A percentile compares a stretch with the other conserved stretches of the same genome.
These are phyloP conservation scores for Calonectria pauciramosa DNA, from an alignment of 2,329 filamentous ascomycete species.

Conservation along the genomic window DNA sequence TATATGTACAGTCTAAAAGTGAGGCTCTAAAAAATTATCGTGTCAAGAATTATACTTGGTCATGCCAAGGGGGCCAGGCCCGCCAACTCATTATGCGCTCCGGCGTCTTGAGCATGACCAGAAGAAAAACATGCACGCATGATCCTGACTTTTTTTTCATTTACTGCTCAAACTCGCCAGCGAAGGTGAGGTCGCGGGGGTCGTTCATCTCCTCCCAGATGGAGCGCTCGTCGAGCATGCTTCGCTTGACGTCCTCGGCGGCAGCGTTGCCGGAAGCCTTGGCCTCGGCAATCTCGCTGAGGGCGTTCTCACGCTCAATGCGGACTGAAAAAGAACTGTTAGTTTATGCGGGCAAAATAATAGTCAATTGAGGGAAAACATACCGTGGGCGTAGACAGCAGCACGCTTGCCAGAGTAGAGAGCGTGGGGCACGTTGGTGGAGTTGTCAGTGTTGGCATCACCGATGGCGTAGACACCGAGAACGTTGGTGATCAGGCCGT, in stretches of 20 bases:
- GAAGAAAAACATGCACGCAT: neutral
- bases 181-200: slow-evolving; percentile 59
- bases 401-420: slow-evolving; percentile 71
- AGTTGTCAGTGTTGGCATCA: slow-evolving; percentile 71
- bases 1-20: neutral
- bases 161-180: slow-evolving; percentile 56
- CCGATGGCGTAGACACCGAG: slow-evolving; percentile 70
- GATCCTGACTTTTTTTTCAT: neutral
- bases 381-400: slow-evolving; percentile 70
- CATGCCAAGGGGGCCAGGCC: neutral
- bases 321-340: slow-evolving; percentile 48
- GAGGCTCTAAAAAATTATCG: neutral
- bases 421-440: slow-evolving; percentile 73
- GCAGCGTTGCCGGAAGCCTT: slow-evolving; percentile 34
- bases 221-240: slow-evolving; percentile 53
- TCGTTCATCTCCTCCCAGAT: slow-evolving; percentile 64
- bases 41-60: neutral
- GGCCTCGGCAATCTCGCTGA: slow-evolving; percentile 49
- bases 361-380: slow-evolving; percentile 43
- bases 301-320: slow-evolving; percentile 57
- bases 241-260: slow-evolving; percentile 40
- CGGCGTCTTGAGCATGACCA: neutral
- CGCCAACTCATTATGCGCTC: too few species aligned
- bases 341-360: neutral
- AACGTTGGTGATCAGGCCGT: slow-evolving; percentile 65